Percentiles rank a stretch among this genome's conserved stretches.
phyloP scores from a whole-genome alignment of 805 yeast species.

The Barnettozyma salicaria region DNA sequence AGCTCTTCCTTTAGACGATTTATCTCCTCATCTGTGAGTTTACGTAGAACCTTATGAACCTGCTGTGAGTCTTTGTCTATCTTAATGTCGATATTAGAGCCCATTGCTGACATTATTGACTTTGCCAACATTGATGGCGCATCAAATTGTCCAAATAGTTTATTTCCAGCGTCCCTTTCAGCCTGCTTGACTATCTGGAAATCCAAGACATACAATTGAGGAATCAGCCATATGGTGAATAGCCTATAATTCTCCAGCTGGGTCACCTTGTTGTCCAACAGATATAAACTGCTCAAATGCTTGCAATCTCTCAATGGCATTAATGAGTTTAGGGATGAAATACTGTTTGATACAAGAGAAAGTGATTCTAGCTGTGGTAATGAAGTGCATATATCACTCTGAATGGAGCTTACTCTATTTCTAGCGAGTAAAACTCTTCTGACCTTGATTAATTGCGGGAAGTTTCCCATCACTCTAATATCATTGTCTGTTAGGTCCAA shows the following conservation, averaged over 20 bases:
- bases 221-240: slow-evolving; percentile 55
- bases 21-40: slow-evolving; percentile 50
- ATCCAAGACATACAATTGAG: slow-evolving; percentile 60
- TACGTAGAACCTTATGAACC: slow-evolving; percentile 34
- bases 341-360: slow-evolving; percentile 45
- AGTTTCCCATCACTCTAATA: slow-evolving; percentile 45
- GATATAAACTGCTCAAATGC: slow-evolving; percentile 41
- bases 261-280: slow-evolving; percentile 56
- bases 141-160: slow-evolving; percentile 34
- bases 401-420: slow-evolving; percentile 47
- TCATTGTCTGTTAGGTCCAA: slow-evolving; percentile 77
- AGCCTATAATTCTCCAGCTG: slow-evolving; percentile 48
- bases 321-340: slow-evolving; percentile 41
- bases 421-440: slow-evolving; percentile 55
- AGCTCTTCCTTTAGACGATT: slow-evolving; percentile 46
- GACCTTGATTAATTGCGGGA: slow-evolving; percentile 39
- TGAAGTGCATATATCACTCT: slow-evolving; percentile 29
- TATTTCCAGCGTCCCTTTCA: slow-evolving; percentile 45
- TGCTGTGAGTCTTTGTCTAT: slow-evolving; percentile 30
- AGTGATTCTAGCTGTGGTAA: slow-evolving; percentile 47
- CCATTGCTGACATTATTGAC: slow-evolving; percentile 22
- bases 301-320: slow-evolving; percentile 33
- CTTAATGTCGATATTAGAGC: not conserved
- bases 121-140: slow-evolving; percentile 28
- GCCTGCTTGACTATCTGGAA: slow-evolving; percentile 50